Base-by-base conservation (phyloP, 2,329 filamentous ascomycete species). In the Exophiala sp. region DNA sequence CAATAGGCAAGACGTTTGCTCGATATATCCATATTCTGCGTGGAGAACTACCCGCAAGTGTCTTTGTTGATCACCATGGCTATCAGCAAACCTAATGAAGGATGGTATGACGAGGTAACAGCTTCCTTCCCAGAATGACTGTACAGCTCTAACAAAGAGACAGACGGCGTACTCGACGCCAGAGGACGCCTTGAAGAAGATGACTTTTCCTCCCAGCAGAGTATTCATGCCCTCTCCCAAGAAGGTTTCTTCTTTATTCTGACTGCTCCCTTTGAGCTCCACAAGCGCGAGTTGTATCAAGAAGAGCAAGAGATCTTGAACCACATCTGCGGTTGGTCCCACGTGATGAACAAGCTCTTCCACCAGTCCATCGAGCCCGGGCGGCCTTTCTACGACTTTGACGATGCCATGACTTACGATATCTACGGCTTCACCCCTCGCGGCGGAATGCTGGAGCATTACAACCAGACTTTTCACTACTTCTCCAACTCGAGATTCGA, bases 241-340 rank as follows among this genome's bases (percentile, higher is more conserved):
- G n/a, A n/a, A n/a, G n/a, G n/a, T n/a, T n/a, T n/a, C n/a, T n/a
- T n/a, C n/a, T n/a, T n/a, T n/a, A n/a, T n/a, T n/a, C n/a, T n/a
- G n/a, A n/a, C n/a, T n/a, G n/a, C n/a, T n/a, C n/a, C n/a, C n/a
- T n/a, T n/a, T n/a, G n/a, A 46, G 44, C 4, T 38, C 6, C 45
- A 48, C 45, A 32, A 42, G 2, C 34, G 22, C 1, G 24, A 42
- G 13, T 35, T 48, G 2, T 9, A 14, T 16, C 21, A 42, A 19
- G 45, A 48, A 21, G 45, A 48, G 19, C 45, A 42, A 11, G 45
- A 48, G 45, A 48, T 48, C 21, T 14, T 48, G 14, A 29, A 42
- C 8, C 16, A 48, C 29, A 38, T 29, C 7, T 48, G 27, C 45
- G 27, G 27, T 29, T 18, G 45, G 23, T 34, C 38, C 34, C 13